Evolutionary conservation across 2,329 filamentous ascomycete genomes (phyloP), one percentile per base, ranked within the genome.

Genomic region (Truncatella angustata): DNA sequence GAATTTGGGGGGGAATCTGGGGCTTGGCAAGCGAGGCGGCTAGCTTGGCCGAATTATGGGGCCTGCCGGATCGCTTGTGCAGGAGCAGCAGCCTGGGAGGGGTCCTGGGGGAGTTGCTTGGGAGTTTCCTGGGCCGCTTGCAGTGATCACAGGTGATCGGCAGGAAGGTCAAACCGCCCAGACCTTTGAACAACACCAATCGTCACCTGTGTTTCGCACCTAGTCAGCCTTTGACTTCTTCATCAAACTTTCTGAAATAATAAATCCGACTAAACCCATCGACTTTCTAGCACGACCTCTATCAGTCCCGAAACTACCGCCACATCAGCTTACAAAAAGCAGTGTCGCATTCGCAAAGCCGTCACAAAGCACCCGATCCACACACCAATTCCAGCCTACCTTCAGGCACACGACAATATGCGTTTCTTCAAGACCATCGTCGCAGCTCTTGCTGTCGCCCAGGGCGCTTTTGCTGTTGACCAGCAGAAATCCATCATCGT

Each of bases 401-500:
- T 18, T 21, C 26, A n/a, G n/a, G n/a, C n/a, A n/a, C n/a, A n/a
- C 40, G 20, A 23, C 57, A 58, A 54, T 64, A 79, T 93, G 90
- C 89, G 81, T 73, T 72, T 86, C 61, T 67, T 74, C 54, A 58
- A 76, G 14, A 65, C 80, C 54, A 63, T 87, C 60, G 66, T 81
- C 56, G 71, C 82, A 50, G 69, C 84, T 47, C 71, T 88, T 37
- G 71, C 85, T 50, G 73, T 83, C 56, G 68, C 84, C 53, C 73
- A 87, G 48, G 76, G 83, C 56, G 77, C 78, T 26, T 67, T 84
- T 54, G 84, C 82, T 55, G 79, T 89, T 61, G 86, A 87, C 52
- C 74, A 76, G 56, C 80, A 85, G 65, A 90, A 90, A 70, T 82
- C 84, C 32, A 84, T 95, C 57, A 85, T 97, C 61, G 78, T 97